Percentiles rank a stretch among this genome's conserved stretches.
Evolutionary conservation across 768 basidiomycete genomes (phyloP).

Genomic region (Auriscalpium orientale): DNA sequence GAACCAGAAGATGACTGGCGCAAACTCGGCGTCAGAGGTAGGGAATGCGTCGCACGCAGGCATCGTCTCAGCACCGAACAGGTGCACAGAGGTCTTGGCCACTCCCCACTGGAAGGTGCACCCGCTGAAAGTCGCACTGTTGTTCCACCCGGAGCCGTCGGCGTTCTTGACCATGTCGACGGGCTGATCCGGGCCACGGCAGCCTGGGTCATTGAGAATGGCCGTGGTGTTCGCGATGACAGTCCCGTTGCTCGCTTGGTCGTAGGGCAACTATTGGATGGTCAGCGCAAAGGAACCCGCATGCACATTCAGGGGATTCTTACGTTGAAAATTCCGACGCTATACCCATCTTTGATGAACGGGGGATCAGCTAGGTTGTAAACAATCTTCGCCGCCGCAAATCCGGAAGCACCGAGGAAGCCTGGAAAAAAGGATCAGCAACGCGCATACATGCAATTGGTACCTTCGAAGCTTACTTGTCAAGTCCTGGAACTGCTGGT

Average conservation of each 20-base stretch:
- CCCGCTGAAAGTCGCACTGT: constrained; percentile 30
- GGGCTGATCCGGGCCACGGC: constrained; percentile 29
- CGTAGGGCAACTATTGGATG: constrained; percentile 28
- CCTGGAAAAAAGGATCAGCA: constrained; percentile 21
- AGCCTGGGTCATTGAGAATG: constrained; percentile 37
- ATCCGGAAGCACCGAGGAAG: constrained; percentile 49
- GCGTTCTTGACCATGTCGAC: constrained; percentile 29
- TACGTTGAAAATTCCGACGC: constrained; percentile 40
- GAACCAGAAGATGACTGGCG: constrained; percentile 51
- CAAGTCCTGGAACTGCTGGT: constrained; percentile 38
- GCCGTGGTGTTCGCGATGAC: constrained; percentile 42
- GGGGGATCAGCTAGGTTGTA: constrained; percentile 39
- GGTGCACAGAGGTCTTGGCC: constrained; percentile 27
- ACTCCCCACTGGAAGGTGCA: constrained; percentile 37
- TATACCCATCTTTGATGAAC: constrained; percentile 39
- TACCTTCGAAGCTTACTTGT: constrained; percentile 29
- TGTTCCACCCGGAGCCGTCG: constrained; percentile 35
- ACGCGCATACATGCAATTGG: background rate
- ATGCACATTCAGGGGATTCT: background rate
- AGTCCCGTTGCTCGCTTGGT: constrained; percentile 36
- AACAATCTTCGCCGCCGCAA: constrained; percentile 40
- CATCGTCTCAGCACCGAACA: constrained; percentile 33
- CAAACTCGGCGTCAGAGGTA: constrained; percentile 28
- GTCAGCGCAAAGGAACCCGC: background rate
- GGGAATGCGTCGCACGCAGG: constrained; percentile 19